Percentiles rank a stretch among this genome's conserved stretches.
These are phyloP conservation scores for Letharia lupina DNA, from an alignment of 495 filamentous ascomycete species.

Conservation along the genomic window DNA sequence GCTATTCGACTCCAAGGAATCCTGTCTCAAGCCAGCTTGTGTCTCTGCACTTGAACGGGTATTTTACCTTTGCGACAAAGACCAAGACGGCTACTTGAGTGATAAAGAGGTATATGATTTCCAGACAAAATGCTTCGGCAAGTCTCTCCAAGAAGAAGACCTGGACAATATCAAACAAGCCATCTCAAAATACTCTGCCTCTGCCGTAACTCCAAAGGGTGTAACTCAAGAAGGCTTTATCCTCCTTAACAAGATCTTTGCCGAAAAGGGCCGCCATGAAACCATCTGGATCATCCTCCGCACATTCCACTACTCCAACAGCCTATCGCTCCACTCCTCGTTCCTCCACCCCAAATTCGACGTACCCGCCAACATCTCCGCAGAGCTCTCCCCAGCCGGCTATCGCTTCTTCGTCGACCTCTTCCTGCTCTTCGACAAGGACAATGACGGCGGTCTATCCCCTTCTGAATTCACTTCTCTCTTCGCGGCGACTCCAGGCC, in stretches of 20 bases:
- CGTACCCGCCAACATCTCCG: constrained; percentile 80
- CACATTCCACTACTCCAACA: constrained; percentile 96
- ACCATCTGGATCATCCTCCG: constrained; percentile 94
- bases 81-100: constrained; percentile 88
- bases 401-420: constrained; percentile 97
- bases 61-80: constrained; percentile 92
- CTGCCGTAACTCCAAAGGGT: constrained; percentile 59
- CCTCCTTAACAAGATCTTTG: constrained; percentile 86
- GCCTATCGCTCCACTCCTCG: constrained; percentile 75
- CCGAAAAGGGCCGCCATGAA: constrained; percentile 95
- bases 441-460: constrained; percentile 92
- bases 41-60: constrained; percentile 76
- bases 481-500: constrained; percentile 87
- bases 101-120: constrained; percentile 87
- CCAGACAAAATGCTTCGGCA: constrained; percentile 83
- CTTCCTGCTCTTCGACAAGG: constrained; percentile 89
- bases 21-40: constrained; percentile 77
- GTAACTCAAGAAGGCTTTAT: constrained; percentile 78
- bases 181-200: constrained; percentile 57
- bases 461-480: constrained; percentile 72
- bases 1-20: constrained; percentile 91
- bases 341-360: constrained; percentile 94
- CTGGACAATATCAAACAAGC: constrained; percentile 80
- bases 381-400: constrained; percentile 86
- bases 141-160: constrained; percentile 67